These are phyloP conservation scores for Pyrenophora teres DNA, from an alignment of 2,329 filamentous ascomycete genomes.

Conservation along the genomic window DNA sequence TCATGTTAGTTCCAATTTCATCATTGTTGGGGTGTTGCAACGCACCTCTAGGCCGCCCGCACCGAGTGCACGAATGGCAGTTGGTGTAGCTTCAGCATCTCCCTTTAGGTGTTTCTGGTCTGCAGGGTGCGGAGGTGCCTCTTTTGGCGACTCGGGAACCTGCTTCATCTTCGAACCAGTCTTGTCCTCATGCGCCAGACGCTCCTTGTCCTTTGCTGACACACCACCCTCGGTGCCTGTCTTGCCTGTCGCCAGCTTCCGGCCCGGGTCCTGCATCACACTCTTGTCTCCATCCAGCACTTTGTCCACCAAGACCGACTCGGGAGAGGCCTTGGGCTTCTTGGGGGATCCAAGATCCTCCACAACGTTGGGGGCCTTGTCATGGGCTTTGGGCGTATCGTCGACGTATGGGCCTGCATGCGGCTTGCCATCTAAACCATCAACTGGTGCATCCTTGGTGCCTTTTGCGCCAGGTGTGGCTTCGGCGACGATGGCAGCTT, in stretches of 20 bases:
- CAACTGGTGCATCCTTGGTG: slow-evolving; percentile 83
- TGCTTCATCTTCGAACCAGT: slow-evolving; percentile 71
- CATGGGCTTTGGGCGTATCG: slow-evolving; percentile 42
- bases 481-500: slow-evolving; percentile 26
- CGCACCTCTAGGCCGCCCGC: slow-evolving; percentile 47
- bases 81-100: slow-evolving; percentile 15
- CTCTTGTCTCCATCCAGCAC: slow-evolving; percentile 67
- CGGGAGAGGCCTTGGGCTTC: slow-evolving; percentile 28
- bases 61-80: slow-evolving; percentile 34
- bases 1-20: slow-evolving; percentile 17
- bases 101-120: slow-evolving; percentile 67
- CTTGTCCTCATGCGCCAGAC: slow-evolving; percentile 68
- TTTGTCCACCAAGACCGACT: slow-evolving; percentile 41
- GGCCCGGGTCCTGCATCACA: slow-evolving; percentile 89
- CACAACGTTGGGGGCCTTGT: slow-evolving; percentile 41
- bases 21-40: background rate
- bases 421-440: slow-evolving; percentile 91
- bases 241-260: slow-evolving; percentile 76
- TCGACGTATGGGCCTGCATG: slow-evolving; percentile 83
- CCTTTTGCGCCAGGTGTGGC: slow-evolving; percentile 48
- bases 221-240: slow-evolving; percentile 91
- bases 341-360: slow-evolving; percentile 47
- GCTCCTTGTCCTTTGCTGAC: slow-evolving; percentile 80
- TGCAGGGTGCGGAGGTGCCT: slow-evolving; percentile 79
- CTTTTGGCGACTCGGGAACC: slow-evolving; percentile 81